Evolutionary conservation across 768 basidiomycete species (phyloP), one percentile per base, ranked within the genome.

Genomic region (Pleurotus ostreatus): DNA sequence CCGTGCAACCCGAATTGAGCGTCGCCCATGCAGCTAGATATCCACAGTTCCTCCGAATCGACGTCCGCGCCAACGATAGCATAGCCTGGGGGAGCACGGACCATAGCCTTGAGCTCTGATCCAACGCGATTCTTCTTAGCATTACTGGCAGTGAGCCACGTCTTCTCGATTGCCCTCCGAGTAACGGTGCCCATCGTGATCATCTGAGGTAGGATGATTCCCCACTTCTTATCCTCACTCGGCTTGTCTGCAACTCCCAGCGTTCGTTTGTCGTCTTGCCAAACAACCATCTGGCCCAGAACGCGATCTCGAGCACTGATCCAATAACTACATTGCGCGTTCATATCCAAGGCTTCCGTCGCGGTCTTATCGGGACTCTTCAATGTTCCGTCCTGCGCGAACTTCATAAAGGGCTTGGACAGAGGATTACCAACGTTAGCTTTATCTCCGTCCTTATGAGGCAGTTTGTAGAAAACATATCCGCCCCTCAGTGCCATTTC

Each of bases 101-200:
- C 87, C 95, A 98, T 97, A 3, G 95, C 92, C 68, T 98, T 98
- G 59, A 98, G 82, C 71, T 99, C 97, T 0, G 94, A 97, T 1
- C 96, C 96, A n/a, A 98, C 91, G 16, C 97, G 88, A 62, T 97
- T 96, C 73, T 86, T 86, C 78, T 98, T 99, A 2, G 97, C 95
- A 63, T 99, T 99, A 61, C 94, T 94, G 0, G 97, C 97, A 0
- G 97, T 98, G 49, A 99, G 74, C 97, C 97, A 98, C 2, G 96
- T 98, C 71, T 88, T 92, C 73, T 98, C 97, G 60, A 98, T 96
- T 6, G 97, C 94, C 30, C 95, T 86, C 7, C 95, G 93, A 13
- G 96, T 99, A 53, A 98, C 93, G 0, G 97, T 98, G 12, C 97
- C 97, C 97, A 99, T 99, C 6, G 94, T 90, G 63, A 98, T 89